Evolutionary conservation across 805 yeast genomes (phyloP).

Genomic region (Yamadazyma nakazawae): DNA sequence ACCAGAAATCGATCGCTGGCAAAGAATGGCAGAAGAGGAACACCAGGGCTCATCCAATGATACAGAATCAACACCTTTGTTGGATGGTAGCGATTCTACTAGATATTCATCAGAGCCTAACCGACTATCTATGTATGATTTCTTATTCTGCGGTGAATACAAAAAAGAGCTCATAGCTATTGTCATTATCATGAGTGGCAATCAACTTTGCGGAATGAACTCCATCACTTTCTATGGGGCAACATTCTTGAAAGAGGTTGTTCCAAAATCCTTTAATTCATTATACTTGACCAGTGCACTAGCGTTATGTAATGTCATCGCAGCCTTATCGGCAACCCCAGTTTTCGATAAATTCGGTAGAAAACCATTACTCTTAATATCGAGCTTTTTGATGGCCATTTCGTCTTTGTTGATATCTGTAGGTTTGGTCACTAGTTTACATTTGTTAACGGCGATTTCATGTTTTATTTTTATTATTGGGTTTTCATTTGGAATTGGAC

Average conservation of each 20-base stretch:
- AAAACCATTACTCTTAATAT: constrained; percentile 36
- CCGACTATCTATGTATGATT: constrained; percentile 13
- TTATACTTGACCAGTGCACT: constrained; percentile 61
- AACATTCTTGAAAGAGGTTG: constrained; percentile 58
- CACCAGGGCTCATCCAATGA: background rate
- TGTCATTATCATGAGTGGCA: constrained; percentile 34
- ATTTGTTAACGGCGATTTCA: constrained; percentile 20
- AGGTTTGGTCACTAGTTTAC: constrained; percentile 19
- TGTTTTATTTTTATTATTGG: constrained; percentile 34
- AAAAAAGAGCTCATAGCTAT: constrained; percentile 29
- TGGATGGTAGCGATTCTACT: constrained; percentile 10
- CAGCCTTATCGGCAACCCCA: constrained; percentile 67
- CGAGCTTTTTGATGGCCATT: constrained; percentile 21
- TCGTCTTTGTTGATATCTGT: constrained; percentile 24
- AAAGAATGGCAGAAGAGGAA: constrained; percentile 17
- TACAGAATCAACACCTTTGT: constrained; percentile 9
- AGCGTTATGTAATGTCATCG: constrained; percentile 64
- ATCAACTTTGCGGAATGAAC: constrained; percentile 71
- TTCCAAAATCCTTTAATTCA: constrained; percentile 47
- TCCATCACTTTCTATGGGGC: constrained; percentile 91
- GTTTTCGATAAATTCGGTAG: constrained; percentile 73
- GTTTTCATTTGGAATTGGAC: constrained; percentile 35
- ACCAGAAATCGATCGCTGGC: constrained; percentile 38
- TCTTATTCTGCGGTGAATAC: constrained; percentile 18
- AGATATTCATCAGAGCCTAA: constrained; percentile 30